Evolutionary conservation across 169 alveolate genomes (phyloP).

Genomic region (Plasmodium ovale): DNA sequence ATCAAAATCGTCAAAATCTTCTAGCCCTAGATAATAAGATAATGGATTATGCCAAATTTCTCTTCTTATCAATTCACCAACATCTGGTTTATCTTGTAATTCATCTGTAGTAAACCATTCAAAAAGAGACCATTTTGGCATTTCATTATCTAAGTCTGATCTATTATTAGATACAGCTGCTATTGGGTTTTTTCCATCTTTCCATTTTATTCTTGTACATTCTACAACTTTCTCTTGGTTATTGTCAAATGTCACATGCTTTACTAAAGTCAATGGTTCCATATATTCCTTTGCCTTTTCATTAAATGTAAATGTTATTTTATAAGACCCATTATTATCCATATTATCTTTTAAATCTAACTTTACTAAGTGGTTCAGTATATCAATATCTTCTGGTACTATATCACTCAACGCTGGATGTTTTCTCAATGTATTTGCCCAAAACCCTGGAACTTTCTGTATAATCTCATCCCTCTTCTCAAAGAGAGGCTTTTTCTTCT

Average conservation of each 20-base stretch:
- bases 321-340: constrained; percentile 92
- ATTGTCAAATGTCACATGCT: constrained; percentile 88
- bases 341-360: constrained; percentile 91
- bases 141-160: constrained; percentile 54
- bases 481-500: constrained; percentile 90
- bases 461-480: constrained; percentile 88
- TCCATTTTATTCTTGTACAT: constrained; percentile 91
- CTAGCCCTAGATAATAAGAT: constrained; percentile 86
- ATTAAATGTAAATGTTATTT: constrained; percentile 86
- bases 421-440: constrained; percentile 89
- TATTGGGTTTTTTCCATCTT: constrained; percentile 81
- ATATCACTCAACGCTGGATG: constrained; percentile 91
- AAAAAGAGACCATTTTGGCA: constrained; percentile 85
- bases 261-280: constrained; percentile 89
- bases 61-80: constrained; percentile 92
- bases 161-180: constrained; percentile 59
- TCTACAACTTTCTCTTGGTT: constrained; percentile 89
- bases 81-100: constrained; percentile 87
- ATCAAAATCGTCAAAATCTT: constrained; percentile 85
- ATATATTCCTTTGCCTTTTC: constrained; percentile 89
- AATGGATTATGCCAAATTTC: constrained; percentile 94
- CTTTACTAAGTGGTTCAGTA: constrained; percentile 85
- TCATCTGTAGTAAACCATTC: constrained; percentile 88
- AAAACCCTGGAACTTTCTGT: constrained; percentile 91
- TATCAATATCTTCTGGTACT: constrained; percentile 89